Conservation (phyloP, 2,329 filamentous ascomycete species). For the Fusarium sp. region DNA sequence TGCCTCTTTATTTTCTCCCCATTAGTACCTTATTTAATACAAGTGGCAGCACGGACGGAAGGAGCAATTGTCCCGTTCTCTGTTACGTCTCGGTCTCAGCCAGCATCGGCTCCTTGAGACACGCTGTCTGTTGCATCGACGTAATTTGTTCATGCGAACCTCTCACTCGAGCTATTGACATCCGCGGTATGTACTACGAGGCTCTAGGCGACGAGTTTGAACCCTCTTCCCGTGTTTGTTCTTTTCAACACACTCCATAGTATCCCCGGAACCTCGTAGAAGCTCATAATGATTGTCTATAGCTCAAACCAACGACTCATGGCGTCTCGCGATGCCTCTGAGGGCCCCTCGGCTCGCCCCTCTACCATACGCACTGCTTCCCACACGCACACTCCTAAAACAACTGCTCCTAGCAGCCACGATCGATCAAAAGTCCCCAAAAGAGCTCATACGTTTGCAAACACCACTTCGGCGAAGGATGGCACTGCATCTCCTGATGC, state of each 20-base stretch:
- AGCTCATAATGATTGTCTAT: constrained; percentile 43
- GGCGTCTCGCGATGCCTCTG: constrained; percentile 44
- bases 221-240: background rate
- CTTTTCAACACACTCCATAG: background rate
- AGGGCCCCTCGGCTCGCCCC: constrained; percentile 44
- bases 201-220: constrained; percentile 5
- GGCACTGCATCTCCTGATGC: constrained; percentile 51
- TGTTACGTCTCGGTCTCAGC: constrained; percentile 12
- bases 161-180: constrained; percentile 19
- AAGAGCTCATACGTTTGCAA: constrained; percentile 58
- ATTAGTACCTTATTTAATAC: background rate
- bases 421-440: constrained; percentile 49
- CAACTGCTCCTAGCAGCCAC: constrained; percentile 40
- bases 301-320: constrained; percentile 44
- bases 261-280: background rate
- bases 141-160: constrained; percentile 22
- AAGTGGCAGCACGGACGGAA: background rate
- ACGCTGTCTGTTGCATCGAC: constrained; percentile 39
- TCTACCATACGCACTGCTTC: constrained; percentile 44
- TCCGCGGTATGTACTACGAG: constrained; percentile 27
- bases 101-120: constrained; percentile 34
- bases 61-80: background rate
- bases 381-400: constrained; percentile 35
- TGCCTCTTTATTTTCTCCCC: background rate
- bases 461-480: constrained; percentile 44